Percentiles rank a stretch among this genome's conserved stretches.
These are phyloP conservation scores for Wickerhamiella sergipiensis DNA, from an alignment of 805 yeast genomes.

Conservation along the genomic window DNA sequence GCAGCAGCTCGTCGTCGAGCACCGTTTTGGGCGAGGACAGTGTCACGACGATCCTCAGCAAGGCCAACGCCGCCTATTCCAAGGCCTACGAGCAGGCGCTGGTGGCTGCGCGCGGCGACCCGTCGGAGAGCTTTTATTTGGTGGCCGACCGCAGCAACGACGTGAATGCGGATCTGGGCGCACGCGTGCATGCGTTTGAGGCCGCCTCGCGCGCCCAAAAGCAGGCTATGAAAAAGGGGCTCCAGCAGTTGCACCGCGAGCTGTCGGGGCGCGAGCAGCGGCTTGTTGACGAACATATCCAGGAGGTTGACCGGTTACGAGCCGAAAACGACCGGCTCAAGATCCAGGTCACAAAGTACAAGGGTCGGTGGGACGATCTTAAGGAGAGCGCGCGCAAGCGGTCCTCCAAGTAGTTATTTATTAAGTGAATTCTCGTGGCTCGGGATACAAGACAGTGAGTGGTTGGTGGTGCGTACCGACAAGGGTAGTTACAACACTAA, in stretches of 20 bases:
- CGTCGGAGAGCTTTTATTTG: conserved; percentile 24
- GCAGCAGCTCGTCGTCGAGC: neutral
- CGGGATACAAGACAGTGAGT: no score
- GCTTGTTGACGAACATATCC: conserved; percentile 31
- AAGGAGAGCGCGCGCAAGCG: conserved; percentile 51
- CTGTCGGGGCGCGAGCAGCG: conserved; percentile 26
- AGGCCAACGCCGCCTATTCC: conserved; percentile 13
- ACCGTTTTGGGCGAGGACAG: conserved; percentile 9
- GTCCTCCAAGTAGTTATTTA: conserved; percentile 1
- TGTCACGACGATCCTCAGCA: conserved; percentile 9
- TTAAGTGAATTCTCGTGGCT: neutral
- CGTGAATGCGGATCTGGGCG: conserved; percentile 23
- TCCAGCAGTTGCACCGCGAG: conserved; percentile 26
- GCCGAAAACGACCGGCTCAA: conserved; percentile 18
- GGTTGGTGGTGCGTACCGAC: no score
- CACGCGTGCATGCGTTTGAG: conserved; percentile 20
- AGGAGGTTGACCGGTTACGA: conserved; percentile 15
- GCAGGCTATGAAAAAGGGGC: conserved; percentile 20
- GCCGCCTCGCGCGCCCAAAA: conserved; percentile 20
- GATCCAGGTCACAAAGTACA: conserved; percentile 37
- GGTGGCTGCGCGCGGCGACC: conserved; percentile 8
- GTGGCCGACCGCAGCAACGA: conserved; percentile 17
- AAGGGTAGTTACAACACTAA: no score
- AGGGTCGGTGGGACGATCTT: conserved; percentile 51
- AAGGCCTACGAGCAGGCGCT: conserved; percentile 12